Evolutionary conservation across 2,329 filamentous ascomycete species (phyloP).

Genomic region (Xylariaceae sp.): DNA sequence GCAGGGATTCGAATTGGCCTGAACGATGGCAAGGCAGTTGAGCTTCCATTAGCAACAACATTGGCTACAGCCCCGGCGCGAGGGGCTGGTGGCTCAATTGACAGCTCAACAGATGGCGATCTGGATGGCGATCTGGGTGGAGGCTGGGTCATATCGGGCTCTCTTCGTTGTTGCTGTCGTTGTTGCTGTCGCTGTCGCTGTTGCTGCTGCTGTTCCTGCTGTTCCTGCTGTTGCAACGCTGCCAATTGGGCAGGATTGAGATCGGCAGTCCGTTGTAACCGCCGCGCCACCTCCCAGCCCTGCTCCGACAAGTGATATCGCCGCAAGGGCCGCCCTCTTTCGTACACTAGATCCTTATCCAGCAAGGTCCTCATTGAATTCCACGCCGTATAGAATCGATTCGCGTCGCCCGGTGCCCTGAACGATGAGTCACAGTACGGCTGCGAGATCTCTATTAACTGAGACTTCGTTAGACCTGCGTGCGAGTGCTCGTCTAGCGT

Average conservation of each 20-base stretch:
- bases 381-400: constrained; percentile 74
- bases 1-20: constrained; percentile 57
- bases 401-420: constrained; percentile 59
- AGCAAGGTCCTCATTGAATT: constrained; percentile 73
- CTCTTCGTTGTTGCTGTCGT: constrained; percentile 13
- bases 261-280: constrained; percentile 49
- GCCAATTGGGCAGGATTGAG: constrained; percentile 18
- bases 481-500: constrained; percentile 50
- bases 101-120: constrained; percentile 24
- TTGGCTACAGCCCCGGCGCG: constrained; percentile 31
- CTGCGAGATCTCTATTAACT: constrained; percentile 65
- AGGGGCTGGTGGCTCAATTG: constrained; percentile 12
- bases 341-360: constrained; percentile 68
- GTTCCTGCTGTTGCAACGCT: constrained; percentile 10
- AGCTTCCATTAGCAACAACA: constrained; percentile 38
- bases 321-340: constrained; percentile 61
- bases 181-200: not conserved
- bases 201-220: constrained; percentile 10
- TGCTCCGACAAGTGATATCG: constrained; percentile 70
- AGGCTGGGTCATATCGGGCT: constrained; percentile 12
- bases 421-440: constrained; percentile 70
- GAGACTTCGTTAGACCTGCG: constrained; percentile 59
- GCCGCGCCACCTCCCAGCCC: constrained; percentile 67
- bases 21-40: constrained; percentile 41
- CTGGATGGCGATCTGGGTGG: constrained; percentile 11